These are phyloP conservation scores for Fusarium brevicatenulatum DNA, from an alignment of 2,329 filamentous ascomycete species.

Conservation along the genomic window DNA sequence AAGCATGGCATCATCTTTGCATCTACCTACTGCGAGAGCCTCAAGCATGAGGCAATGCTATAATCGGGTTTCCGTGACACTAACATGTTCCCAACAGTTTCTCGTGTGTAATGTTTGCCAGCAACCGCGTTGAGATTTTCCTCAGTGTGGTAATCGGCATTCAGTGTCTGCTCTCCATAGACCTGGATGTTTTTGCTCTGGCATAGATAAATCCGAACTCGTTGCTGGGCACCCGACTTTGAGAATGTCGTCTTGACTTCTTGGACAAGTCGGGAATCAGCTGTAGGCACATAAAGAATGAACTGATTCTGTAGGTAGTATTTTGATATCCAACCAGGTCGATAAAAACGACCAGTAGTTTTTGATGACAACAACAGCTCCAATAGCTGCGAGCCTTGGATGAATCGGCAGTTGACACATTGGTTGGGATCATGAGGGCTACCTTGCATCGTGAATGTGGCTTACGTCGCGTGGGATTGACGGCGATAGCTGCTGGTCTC, in stretches of 20 bases:
- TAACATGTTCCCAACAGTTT: conserved; percentile 12
- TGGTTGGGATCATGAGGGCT: conserved; percentile 11
- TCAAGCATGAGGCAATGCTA: neutral
- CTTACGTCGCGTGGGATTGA: conserved; percentile 28
- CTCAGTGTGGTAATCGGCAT: conserved; percentile 59
- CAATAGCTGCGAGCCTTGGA: neutral
- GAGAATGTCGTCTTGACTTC: conserved; percentile 66
- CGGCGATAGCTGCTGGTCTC: conserved; percentile 3
- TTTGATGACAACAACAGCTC: neutral
- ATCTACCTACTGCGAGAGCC: neutral
- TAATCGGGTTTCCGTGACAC: conserved; percentile 4
- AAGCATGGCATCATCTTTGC: conserved; percentile 15
- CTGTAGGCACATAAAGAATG: conserved; percentile 63
- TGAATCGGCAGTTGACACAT: conserved; percentile 29
- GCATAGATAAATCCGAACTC: conserved; percentile 61
- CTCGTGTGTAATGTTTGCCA: conserved; percentile 45
- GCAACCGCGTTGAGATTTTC: conserved; percentile 46
- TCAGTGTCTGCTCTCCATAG: conserved; percentile 57
- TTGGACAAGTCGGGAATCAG: conserved; percentile 66
- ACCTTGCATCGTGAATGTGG: conserved; percentile 20
- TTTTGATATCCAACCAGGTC: neutral
- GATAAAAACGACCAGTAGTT: conserved; percentile 1
- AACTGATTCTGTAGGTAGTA: neutral
- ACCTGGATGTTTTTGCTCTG: conserved; percentile 66
- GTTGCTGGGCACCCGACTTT: conserved; percentile 67